Evolutionary conservation across 2,329 filamentous ascomycete genomes (phyloP), one percentile per base, ranked within the genome.

Genomic region (Fusarium dlaminii): DNA sequence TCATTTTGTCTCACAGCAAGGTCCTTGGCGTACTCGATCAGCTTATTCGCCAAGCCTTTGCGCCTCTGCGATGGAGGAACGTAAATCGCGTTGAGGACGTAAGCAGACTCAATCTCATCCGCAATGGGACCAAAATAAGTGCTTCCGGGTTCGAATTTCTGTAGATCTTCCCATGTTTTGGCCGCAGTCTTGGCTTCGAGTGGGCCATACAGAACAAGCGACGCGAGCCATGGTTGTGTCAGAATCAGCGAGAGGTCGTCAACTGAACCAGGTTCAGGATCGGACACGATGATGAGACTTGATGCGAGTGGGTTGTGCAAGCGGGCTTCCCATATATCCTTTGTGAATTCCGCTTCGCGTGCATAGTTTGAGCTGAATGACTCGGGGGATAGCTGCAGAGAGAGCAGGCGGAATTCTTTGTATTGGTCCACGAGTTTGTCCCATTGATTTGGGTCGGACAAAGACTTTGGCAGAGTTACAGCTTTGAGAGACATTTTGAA

Each of bases 1-100:
- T 8, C 10, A 3, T 45, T 58, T 2, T 12, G 24, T 29, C 56
- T 51, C 0, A 27, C 30, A 1, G 40, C 54, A 24, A 72, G 12
- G 3, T 27, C 27, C 10, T 67, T 75, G 4, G 70, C 60, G 39
- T 65, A 29, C 3, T 67, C 61, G 4, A 75, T 51, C 3, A 72
- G 48, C 24, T 45, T 45, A 5, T 37, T 56, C 1, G 64, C 74
- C 6, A 74, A 30, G 3, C 74, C 70, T 30, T 61, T 66, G 4
- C 73, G 58, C 27, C 74, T 70, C 8, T 70, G 57, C 1, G 54
- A 54, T 0, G 68, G 68, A 4, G 30, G 36, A 22, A 75, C 74
- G 14, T 74, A 75, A 18, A 75, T 60, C 14, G 73, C 74, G 11
- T 65, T 72, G 7, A 75, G 46, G 1, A 68, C 42, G 30, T 63